Conservation (phyloP, 2,329 filamentous ascomycete species). For the Sclerotinia minor region DNA sequence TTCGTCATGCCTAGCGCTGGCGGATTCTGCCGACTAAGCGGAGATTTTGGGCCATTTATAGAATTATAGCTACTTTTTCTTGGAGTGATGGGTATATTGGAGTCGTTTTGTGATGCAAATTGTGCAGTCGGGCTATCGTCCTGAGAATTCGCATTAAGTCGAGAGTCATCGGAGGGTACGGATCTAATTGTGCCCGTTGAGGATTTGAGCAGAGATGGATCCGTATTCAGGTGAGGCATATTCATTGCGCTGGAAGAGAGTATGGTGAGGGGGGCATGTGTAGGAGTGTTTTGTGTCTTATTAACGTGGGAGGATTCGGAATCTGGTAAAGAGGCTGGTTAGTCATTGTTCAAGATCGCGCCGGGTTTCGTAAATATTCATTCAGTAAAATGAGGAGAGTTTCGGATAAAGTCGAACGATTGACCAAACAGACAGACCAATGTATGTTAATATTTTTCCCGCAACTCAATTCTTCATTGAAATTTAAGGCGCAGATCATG, state of each 20-base stretch:
- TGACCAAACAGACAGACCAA: background rate
- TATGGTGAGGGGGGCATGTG: conserved; percentile 22
- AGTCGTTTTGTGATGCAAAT: conserved; percentile 30
- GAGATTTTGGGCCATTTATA: conserved; percentile 29
- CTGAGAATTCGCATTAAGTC: conserved; percentile 26
- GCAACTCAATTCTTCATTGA: background rate
- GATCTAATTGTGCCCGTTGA: conserved; percentile 37
- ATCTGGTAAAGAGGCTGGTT: conserved; percentile 16
- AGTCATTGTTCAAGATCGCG: conserved; percentile 17
- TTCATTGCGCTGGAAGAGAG: conserved; percentile 37
- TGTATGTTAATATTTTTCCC: background rate
- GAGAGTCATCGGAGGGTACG: conserved; percentile 34
- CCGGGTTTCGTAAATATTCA: background rate
- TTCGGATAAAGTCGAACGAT: conserved; percentile 15
- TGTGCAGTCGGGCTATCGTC: conserved; percentile 23
- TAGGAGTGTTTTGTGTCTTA: conserved; percentile 12
- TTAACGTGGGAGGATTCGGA: conserved; percentile 6
- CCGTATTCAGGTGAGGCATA: conserved; percentile 26
- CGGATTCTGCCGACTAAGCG: conserved; percentile 34
- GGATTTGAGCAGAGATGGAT: conserved; percentile 28
- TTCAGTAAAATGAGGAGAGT: background rate
- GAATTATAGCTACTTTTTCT: conserved; percentile 28
- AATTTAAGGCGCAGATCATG: conserved; percentile 12
- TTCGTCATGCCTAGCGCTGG: conserved; percentile 25
- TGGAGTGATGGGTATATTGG: conserved; percentile 31